phyloP scores from a whole-genome alignment of 225 moss, liverwort and hornwort species.

The Pleurozium schreberi region DNA sequence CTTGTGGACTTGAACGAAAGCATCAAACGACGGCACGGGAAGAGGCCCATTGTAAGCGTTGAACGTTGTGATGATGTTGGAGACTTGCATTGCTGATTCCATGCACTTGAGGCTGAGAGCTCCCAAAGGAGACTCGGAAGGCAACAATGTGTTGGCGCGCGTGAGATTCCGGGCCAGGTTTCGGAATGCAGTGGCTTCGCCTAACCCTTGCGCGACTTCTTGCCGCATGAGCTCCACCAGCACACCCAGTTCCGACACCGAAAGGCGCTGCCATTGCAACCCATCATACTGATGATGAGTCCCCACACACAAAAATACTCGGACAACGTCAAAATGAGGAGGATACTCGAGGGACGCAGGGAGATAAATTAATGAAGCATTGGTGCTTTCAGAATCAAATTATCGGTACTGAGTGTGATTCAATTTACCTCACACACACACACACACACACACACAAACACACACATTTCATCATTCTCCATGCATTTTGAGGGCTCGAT shows the following conservation, averaged over 20 bases:
- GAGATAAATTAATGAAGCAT: background rate
- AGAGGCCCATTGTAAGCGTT: slow-evolving; percentile 55
- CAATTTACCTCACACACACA: too few species aligned
- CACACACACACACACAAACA: background rate
- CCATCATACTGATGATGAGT: background rate
- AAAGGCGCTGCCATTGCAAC: slow-evolving; percentile 13
- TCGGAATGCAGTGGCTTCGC: background rate
- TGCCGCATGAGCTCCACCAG: slow-evolving; percentile 7
- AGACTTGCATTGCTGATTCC: slow-evolving; percentile 49
- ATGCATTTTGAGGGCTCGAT: background rate
- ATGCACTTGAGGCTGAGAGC: slow-evolving; percentile 56
- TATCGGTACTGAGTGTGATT: background rate
- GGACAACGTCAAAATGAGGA: background rate
- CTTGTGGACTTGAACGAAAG: slow-evolving; percentile 64
- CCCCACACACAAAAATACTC: background rate
- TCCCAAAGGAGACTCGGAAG: slow-evolving; percentile 19
- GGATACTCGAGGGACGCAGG: background rate
- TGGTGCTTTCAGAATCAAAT: background rate
- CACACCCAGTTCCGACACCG: slow-evolving; percentile 10
- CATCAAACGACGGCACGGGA: slow-evolving; percentile 76
- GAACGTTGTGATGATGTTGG: slow-evolving; percentile 34
- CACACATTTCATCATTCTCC: background rate
- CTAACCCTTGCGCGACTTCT: background rate
- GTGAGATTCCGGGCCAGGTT: background rate
- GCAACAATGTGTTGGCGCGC: background rate